Percentiles rank a stretch among this genome's conserved stretches.
phyloP scores from a whole-genome alignment of 2,329 filamentous ascomycete species.

The Ophiostoma angusticollis region DNA sequence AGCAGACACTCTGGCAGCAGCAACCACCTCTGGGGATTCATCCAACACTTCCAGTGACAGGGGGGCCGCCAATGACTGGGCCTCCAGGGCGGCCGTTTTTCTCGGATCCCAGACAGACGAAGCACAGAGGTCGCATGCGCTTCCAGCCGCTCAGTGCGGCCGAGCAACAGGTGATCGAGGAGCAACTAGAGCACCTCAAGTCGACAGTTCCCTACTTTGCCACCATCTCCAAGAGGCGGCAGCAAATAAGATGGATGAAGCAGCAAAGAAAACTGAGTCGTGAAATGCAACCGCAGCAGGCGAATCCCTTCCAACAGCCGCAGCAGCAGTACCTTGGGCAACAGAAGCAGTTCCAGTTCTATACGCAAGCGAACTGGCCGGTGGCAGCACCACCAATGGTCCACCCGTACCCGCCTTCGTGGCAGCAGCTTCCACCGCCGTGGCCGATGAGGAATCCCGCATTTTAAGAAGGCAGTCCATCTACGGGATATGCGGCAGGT shows the following conservation, averaged over 20 bases:
- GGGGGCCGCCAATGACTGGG: neutral
- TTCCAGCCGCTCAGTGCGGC: conserved; percentile 4
- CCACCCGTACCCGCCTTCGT: too few relatives aligned
- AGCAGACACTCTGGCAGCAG: too few relatives aligned
- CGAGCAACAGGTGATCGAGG: conserved; percentile 13
- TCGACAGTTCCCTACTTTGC: conserved; percentile 12
- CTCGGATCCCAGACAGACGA: neutral
- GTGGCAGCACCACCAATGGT: too few relatives aligned
- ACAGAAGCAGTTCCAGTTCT: too few relatives aligned
- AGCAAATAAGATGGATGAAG: conserved; percentile 8
- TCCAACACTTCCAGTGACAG: too few relatives aligned
- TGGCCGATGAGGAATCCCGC: too few relatives aligned
- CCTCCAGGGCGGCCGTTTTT: too few relatives aligned
- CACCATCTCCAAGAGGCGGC: conserved; percentile 8
- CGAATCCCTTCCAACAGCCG: neutral
- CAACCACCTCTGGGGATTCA: too few relatives aligned
- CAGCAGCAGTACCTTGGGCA: neutral
- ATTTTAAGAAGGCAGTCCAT: too few relatives aligned
- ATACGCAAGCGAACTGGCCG: too few relatives aligned
- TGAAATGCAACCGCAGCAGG: neutral
- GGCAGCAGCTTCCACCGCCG: too few relatives aligned
- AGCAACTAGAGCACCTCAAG: conserved; percentile 12
- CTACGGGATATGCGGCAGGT: too few relatives aligned
- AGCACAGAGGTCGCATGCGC: neutral
- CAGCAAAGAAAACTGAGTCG: neutral